Evolutionary conservation across 2,329 filamentous ascomycete genomes (phyloP).

Genomic region (Didymellaceae sp.): DNA sequence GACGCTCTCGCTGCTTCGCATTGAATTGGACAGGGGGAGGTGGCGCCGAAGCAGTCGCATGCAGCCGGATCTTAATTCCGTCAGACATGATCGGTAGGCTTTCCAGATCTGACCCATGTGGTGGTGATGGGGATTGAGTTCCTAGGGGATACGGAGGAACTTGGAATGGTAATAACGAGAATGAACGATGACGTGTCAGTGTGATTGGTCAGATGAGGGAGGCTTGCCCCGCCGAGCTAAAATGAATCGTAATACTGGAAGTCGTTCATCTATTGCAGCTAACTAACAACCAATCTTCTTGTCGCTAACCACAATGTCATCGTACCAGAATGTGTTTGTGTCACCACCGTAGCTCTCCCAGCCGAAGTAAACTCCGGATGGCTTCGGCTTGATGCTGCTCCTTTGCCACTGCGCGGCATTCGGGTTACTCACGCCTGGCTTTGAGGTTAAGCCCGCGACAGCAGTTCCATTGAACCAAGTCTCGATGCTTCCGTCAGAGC

Average conservation of each 20-base stretch:
- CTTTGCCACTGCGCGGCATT: conserved; percentile 63
- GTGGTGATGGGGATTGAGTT: too few species aligned
- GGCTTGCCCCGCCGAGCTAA: not conserved
- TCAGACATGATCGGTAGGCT: too few species aligned
- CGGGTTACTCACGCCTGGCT: conserved; percentile 56
- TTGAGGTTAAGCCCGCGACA: conserved; percentile 60
- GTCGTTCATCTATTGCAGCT: not conserved
- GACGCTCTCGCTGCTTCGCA: not conserved
- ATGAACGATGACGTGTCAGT: not conserved
- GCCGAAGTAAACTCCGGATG: conserved; percentile 65
- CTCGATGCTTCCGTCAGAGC: conserved; percentile 64
- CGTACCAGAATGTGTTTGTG: conserved; percentile 68
- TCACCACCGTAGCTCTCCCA: conserved; percentile 69
- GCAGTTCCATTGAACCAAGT: conserved; percentile 65
- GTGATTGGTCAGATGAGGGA: conserved; percentile 1
- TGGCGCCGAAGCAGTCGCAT: not conserved
- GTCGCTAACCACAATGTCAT: conserved; percentile 61
- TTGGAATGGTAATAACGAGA: not conserved
- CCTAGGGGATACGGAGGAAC: not conserved
- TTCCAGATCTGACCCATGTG: too few species aligned
- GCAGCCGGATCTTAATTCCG: not conserved
- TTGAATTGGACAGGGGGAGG: not conserved
- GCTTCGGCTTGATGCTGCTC: conserved; percentile 58
- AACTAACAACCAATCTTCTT: conserved; percentile 57
- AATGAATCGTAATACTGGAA: not conserved